Percentiles rank a stretch among this genome's conserved stretches.
Evolutionary conservation across 345 rosid genomes (phyloP).

Genomic region (Syzygium aqueum): DNA sequence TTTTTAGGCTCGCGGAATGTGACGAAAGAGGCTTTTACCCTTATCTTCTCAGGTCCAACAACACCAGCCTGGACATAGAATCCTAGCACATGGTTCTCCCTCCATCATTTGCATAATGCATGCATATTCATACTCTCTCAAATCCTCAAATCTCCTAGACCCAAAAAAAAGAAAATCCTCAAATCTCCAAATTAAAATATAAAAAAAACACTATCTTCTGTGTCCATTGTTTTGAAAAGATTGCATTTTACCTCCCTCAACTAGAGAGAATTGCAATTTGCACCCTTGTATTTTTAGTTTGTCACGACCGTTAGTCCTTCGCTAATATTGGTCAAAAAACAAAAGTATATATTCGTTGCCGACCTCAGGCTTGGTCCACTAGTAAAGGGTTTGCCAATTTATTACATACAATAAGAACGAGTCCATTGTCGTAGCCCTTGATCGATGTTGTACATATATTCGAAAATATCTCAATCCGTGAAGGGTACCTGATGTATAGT

Average conservation of each 20-base stretch:
- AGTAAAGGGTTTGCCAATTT: not conserved
- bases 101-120: not conserved
- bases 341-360: not conserved
- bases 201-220: not conserved
- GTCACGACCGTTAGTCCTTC: accelerated
- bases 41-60: not conserved
- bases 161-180: not conserved
- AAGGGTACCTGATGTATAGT: not conserved
- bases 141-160: not conserved
- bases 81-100: slow-evolving; percentile 2
- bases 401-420: not conserved
- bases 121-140: not conserved
- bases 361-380: not conserved
- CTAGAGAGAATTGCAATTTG: not conserved
- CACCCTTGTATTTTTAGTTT: not conserved
- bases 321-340: not conserved
- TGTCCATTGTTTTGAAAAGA: not conserved
- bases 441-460: not conserved
- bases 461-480: not conserved
- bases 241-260: not conserved
- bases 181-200: not conserved
- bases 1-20: not conserved
- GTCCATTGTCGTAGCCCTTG: not conserved
- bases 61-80: slow-evolving; percentile 5
- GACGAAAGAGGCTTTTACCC: not conserved